Evolutionary conservation across 306 rosid species (phyloP).

Genomic region (Rosa rugosa): DNA sequence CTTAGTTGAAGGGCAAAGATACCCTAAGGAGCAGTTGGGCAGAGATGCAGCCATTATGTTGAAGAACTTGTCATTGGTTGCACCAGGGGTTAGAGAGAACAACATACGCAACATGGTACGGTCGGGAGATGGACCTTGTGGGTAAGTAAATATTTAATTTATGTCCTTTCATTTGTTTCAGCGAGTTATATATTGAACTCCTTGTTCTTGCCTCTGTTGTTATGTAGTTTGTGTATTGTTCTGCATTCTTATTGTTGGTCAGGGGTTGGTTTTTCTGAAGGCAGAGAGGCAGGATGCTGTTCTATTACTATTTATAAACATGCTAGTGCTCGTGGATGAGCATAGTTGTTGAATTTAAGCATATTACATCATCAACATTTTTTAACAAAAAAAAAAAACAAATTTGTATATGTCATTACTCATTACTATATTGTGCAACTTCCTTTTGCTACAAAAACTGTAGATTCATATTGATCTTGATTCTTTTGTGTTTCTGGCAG

Average conservation of each 20-base stretch:
- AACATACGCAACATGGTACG: conserved; percentile 50
- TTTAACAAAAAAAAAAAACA: not conserved
- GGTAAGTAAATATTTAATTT: conserved; percentile 39
- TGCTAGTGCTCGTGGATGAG: not conserved
- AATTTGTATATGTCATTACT: not conserved
- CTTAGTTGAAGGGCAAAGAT: conserved; percentile 69
- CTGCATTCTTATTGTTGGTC: not conserved
- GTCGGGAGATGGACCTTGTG: conserved; percentile 68
- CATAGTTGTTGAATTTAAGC: not conserved
- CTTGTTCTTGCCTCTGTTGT: not conserved
- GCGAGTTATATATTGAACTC: not conserved
- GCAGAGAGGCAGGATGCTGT: not conserved
- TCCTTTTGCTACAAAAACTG: not conserved
- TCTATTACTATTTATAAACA: not conserved
- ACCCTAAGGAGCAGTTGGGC: conserved; percentile 54
- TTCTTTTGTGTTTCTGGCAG: conserved; percentile 35
- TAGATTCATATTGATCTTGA: not conserved
- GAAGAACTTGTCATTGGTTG: conserved; percentile 45
- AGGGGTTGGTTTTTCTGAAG: not conserved
- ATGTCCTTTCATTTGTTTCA: not conserved
- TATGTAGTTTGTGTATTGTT: not conserved
- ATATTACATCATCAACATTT: not conserved
- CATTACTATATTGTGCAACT: not conserved
- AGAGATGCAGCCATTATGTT: conserved; percentile 33
- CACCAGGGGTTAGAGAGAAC: conserved; percentile 38